These are phyloP conservation scores for Fusarium succisae DNA, from an alignment of 2,329 filamentous ascomycete genomes.

Conservation along the genomic window DNA sequence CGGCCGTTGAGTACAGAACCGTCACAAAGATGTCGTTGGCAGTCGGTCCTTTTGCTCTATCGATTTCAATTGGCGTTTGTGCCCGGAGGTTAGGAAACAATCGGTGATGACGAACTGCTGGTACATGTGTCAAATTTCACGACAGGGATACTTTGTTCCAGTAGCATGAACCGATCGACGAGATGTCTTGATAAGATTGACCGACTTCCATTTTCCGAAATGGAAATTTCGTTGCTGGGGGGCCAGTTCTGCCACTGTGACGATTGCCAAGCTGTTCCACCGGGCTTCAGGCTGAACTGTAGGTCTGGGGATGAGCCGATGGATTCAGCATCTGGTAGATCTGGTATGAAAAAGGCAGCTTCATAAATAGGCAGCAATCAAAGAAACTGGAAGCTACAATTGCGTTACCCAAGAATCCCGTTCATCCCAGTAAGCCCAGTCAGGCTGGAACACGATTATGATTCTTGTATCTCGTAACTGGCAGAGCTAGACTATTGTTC, in stretches of 20 bases:
- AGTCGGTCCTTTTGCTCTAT: background rate
- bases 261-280: constrained; percentile 1
- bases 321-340: constrained; percentile 9
- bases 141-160: constrained; percentile 9
- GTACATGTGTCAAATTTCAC: background rate
- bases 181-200: constrained; percentile 1
- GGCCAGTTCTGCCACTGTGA: constrained; percentile 1
- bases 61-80: background rate
- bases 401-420: constrained; percentile 10
- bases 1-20: constrained; percentile 3
- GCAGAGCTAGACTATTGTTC: background rate
- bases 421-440: background rate
- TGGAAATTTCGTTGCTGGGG: background rate
- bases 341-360: constrained; percentile 6
- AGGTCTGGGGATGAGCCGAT: background rate
- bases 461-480: constrained; percentile 5
- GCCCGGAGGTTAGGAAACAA: background rate
- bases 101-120: background rate
- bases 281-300: constrained; percentile 20
- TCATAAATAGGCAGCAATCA: constrained; percentile 5
- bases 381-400: background rate
- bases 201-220: constrained; percentile 25
- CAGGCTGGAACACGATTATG: background rate
- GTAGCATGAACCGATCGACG: constrained; percentile 1
- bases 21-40: background rate